Evolutionary conservation across 192 early-diverging fungal genomes (phyloP), one percentile per base, ranked within the genome.

Genomic region (Backusella australiensis): DNA sequence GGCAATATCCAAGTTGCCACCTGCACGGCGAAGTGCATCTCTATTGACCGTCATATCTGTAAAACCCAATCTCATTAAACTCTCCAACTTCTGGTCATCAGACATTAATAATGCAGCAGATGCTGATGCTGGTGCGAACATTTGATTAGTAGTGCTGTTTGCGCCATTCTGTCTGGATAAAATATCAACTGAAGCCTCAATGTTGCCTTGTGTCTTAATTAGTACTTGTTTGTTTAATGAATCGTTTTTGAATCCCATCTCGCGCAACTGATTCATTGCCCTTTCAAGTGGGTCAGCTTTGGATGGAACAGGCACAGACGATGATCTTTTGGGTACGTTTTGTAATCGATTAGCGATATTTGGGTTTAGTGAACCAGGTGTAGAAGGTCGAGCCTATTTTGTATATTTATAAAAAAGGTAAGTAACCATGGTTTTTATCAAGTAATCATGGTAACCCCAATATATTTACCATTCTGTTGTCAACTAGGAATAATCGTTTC

Each of bases 201-300:
- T 81, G 59, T 91, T 88, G n/a, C 93, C 93, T 15, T 87, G 87
- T 11, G 91, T 89, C 19, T 89, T 85, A 67, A 87, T 85, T 29
- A 98, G 85, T 1, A 94, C 94, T 53, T 83, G 82, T 6, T 90
- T 84, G 83, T 90, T 93, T 68, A 84, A 80, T 15, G 84, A 80
- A 41, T 90, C 86, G 76, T 96, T 92, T 8, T 78, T 83, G 80
- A 98, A 98, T n/a, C 97, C 97, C 94, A 97, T 92, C 63, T 90
- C 88, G 7, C 80, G 89, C 53, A 93, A 77, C 36, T 84, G 77
- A 1, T 80, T 72, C 11, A 79, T 36, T 15, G 36, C 26, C 0
- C 21, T 29, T 19, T 23, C 35, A 11, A 41, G n/a, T n/a, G 38
- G 34, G 36, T 81, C 72, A 0, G 56, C 69, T 9, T n/a, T 38